Percentiles rank a stretch among this genome's conserved stretches.
Evolutionary conservation across 768 basidiomycete genomes (phyloP).

Genomic region (Tephrocybe sp.): DNA sequence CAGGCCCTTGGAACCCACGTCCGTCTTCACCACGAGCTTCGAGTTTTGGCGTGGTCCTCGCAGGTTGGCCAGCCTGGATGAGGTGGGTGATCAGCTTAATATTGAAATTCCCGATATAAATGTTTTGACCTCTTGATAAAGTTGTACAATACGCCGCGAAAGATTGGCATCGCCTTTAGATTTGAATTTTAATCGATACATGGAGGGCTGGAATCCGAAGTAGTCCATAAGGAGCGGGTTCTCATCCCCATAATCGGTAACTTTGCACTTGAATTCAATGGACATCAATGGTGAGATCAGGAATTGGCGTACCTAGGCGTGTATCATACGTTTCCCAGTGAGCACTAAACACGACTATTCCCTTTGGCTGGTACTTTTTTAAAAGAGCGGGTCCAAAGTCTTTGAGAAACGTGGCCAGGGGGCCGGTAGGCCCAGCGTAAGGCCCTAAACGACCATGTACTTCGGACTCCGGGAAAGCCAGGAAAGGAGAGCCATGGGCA

Average conservation of each 20-base stretch:
- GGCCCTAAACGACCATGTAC: slow-evolving; percentile 19
- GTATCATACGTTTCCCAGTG: slow-evolving; percentile 73
- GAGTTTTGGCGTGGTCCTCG: slow-evolving; percentile 43
- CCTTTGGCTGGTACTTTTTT: slow-evolving; percentile 72
- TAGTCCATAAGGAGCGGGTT: slow-evolving; percentile 78
- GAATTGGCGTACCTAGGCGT: slow-evolving; percentile 45
- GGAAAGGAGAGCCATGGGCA: slow-evolving; percentile 61
- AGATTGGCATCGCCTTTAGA: slow-evolving; percentile 61
- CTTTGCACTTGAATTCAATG: slow-evolving; percentile 28
- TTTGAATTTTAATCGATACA: slow-evolving; percentile 66
- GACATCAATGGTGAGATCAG: background rate
- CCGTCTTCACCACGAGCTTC: slow-evolving; percentile 68
- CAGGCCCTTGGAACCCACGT: slow-evolving; percentile 59
- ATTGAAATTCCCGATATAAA: background rate
- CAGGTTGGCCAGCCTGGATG: slow-evolving; percentile 44
- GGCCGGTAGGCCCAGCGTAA: slow-evolving; percentile 47
- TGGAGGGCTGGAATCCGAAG: slow-evolving; percentile 57
- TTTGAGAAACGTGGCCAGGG: slow-evolving; percentile 55
- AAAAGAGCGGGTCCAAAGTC: slow-evolving; percentile 65
- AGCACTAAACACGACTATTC: slow-evolving; percentile 79
- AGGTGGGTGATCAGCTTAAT: background rate
- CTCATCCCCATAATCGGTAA: slow-evolving; percentile 74
- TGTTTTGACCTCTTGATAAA: slow-evolving; percentile 48
- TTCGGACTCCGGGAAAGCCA: slow-evolving; percentile 35
- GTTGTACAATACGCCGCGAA: slow-evolving; percentile 55